These are phyloP conservation scores for Ophiostoma sp. DNA, from an alignment of 2,329 filamentous ascomycete species.

Conservation along the genomic window DNA sequence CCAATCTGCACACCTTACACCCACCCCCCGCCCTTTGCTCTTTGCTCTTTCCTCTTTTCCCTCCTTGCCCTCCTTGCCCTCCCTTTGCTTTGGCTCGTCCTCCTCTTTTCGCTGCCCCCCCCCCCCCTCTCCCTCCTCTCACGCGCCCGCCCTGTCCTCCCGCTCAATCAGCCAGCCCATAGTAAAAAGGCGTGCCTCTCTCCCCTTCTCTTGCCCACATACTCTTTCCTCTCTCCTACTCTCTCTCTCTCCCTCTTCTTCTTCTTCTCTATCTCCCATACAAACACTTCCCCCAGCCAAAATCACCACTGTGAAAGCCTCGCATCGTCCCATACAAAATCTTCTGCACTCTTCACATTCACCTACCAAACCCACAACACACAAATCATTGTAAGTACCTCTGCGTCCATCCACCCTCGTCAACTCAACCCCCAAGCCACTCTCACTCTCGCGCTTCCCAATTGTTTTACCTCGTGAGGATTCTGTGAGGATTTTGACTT, in stretches of 20 bases:
- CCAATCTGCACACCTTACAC: too few species aligned
- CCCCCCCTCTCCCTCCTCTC: slow-evolving; percentile 4
- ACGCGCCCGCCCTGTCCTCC: slow-evolving; percentile 28
- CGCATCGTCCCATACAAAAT: slow-evolving; percentile 45
- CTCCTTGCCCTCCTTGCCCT: slow-evolving; percentile 20
- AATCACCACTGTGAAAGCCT: slow-evolving; percentile 29
- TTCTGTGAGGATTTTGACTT: too few species aligned
- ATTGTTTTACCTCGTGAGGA: too few species aligned
- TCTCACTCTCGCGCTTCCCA: too few species aligned
- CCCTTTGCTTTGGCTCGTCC: slow-evolving; percentile 10
- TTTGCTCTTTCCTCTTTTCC: slow-evolving; percentile 26
- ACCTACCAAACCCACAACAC: slow-evolving; percentile 39
- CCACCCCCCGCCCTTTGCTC: slow-evolving; percentile 9
- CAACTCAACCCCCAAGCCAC: too few species aligned
- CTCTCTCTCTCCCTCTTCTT: slow-evolving; percentile 47
- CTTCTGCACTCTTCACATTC: slow-evolving; percentile 28
- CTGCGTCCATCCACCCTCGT: slow-evolving; percentile 31
- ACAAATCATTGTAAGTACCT: slow-evolving; percentile 49
- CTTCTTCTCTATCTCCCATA: slow-evolving; percentile 49
- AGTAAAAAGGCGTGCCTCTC: slow-evolving; percentile 56
- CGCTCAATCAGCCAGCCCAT: slow-evolving; percentile 55
- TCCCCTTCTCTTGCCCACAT: slow-evolving; percentile 53
- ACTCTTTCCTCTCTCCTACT: slow-evolving; percentile 52
- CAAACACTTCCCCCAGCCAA: slow-evolving; percentile 52
- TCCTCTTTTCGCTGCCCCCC: slow-evolving; percentile 1